Percentiles rank a stretch among this genome's conserved stretches.
Evolutionary conservation across 495 filamentous ascomycete genomes (phyloP).

Genomic region (Podospora anserina): DNA sequence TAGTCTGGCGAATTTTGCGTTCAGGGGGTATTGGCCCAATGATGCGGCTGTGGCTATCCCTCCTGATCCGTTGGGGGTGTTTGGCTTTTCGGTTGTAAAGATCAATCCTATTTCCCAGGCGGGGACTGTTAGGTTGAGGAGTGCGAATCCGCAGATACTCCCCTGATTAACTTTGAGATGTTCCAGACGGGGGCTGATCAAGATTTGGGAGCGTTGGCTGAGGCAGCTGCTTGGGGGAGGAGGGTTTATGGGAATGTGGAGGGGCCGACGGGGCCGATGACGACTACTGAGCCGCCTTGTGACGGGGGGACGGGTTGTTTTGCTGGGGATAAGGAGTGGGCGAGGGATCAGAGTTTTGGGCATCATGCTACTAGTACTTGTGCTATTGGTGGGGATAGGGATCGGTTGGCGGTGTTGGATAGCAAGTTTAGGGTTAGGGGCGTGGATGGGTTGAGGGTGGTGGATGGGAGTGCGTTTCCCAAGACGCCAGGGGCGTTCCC

Average conservation of each 20-base stretch:
- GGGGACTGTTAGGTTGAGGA: slow-evolving; percentile 41
- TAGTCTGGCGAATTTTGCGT: slow-evolving; percentile 31
- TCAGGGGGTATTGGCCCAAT: slow-evolving; percentile 31
- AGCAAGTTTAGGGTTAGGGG: slow-evolving; percentile 39
- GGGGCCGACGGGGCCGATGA: slow-evolving; percentile 37
- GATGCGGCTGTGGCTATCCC: slow-evolving; percentile 21
- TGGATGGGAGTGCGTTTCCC: slow-evolving; percentile 45
- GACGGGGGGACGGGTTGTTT: slow-evolving; percentile 41
- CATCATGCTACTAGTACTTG: slow-evolving; percentile 40
- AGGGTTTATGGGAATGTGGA: slow-evolving; percentile 15
- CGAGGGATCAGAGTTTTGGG: slow-evolving; percentile 39
- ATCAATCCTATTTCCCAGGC: slow-evolving; percentile 36
- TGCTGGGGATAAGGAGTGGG: slow-evolving; percentile 31
- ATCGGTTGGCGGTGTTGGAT: slow-evolving; percentile 40
- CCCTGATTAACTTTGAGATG: slow-evolving; percentile 45
- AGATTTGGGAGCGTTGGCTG: slow-evolving; percentile 48
- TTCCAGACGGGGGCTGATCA: slow-evolving; percentile 26
- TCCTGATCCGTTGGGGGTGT: slow-evolving; percentile 11
- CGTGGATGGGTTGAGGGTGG: slow-evolving; percentile 40
- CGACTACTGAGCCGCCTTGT: slow-evolving; percentile 47
- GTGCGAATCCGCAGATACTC: slow-evolving; percentile 43
- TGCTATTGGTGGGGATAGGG: slow-evolving; percentile 39
- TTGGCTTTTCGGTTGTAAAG: slow-evolving; percentile 22
- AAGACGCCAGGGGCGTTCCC: slow-evolving; percentile 46
- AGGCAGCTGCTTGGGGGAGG: slow-evolving; percentile 56